Conservation (phyloP, 140 eudicot genomes). For the Cichorium intybus region DNA sequence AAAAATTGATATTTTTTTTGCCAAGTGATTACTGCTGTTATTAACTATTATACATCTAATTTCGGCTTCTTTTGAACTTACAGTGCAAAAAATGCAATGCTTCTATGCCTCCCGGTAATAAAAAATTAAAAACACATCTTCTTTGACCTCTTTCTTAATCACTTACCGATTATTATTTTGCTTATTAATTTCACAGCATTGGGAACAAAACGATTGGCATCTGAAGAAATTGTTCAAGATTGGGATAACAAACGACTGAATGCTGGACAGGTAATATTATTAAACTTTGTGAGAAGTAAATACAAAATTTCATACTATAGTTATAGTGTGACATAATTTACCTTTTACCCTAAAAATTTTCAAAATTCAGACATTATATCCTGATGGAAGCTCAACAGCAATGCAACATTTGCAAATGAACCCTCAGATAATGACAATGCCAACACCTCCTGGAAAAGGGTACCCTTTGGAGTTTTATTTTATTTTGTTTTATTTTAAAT, state of each 20-base stretch:
- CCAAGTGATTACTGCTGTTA: too few relatives aligned
- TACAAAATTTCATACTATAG: too few relatives aligned
- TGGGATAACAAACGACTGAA: constrained; percentile 78
- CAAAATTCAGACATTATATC: too few relatives aligned
- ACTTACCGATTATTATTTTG: neutral
- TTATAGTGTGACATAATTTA: too few relatives aligned
- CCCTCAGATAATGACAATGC: constrained; percentile 41
- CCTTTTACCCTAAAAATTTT: too few relatives aligned
- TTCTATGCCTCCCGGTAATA: constrained; percentile 66
- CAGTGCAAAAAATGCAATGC: constrained; percentile 95
- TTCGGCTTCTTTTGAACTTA: constrained; percentile 21
- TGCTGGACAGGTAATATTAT: constrained; percentile 77
- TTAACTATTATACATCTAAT: constrained; percentile 9
- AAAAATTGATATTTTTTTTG: constrained; percentile 27
- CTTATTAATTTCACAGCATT: constrained; percentile 53
- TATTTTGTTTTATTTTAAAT: constrained; percentile 9
- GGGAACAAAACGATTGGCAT: constrained; percentile 82
- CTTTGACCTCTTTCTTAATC: neutral
- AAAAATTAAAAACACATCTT: too few relatives aligned
- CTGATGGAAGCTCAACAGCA: too few relatives aligned
- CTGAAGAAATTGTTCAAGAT: constrained; percentile 71
- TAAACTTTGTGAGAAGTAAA: constrained; percentile 4
- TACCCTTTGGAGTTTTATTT: constrained; percentile 11
- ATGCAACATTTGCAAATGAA: too few relatives aligned
- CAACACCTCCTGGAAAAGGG: constrained; percentile 91